Evolutionary conservation across 306 rosid species (phyloP).

Genomic region (Clitoria ternatea): DNA sequence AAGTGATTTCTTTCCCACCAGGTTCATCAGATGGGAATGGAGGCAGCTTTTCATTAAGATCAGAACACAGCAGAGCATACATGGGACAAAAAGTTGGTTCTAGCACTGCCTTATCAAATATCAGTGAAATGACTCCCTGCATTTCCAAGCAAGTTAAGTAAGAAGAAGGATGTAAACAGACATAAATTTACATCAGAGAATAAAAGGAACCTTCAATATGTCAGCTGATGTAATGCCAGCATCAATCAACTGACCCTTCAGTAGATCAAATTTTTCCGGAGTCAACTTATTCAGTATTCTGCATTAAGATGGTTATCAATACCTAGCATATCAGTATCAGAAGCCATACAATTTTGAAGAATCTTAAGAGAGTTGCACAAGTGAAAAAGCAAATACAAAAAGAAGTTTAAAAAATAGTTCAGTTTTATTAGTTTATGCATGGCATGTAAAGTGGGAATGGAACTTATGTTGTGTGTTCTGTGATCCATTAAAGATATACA

Average conservation of each 20-base stretch:
- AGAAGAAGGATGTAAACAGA: constrained; percentile 7
- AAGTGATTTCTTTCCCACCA: constrained; percentile 81
- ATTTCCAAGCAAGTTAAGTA: constrained; percentile 31
- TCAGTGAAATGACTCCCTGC: constrained; percentile 87
- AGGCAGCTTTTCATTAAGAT: constrained; percentile 84
- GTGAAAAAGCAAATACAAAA: background rate
- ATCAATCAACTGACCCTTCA: constrained; percentile 91
- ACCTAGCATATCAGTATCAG: constrained; percentile 8
- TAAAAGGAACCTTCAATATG: constrained; percentile 63
- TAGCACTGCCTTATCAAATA: constrained; percentile 95
- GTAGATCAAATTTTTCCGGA: constrained; percentile 96
- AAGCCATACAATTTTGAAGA: background rate
- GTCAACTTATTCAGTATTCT: constrained; percentile 96
- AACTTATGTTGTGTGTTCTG: no score
- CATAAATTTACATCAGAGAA: background rate
- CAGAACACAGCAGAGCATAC: constrained; percentile 86
- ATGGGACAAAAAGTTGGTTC: constrained; percentile 99
- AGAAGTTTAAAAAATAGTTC: background rate
- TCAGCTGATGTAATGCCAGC: constrained; percentile 95
- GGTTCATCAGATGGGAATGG: constrained; percentile 89
- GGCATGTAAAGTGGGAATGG: background rate
- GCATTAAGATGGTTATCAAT: constrained; percentile 25
- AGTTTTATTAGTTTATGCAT: background rate
- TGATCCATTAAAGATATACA: background rate
- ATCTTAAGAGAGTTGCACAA: background rate